Percentiles rank a stretch among this genome's conserved stretches.
These are phyloP conservation scores for Ceratobasidium sp. DNA, from an alignment of 1,284 basidiomycete genomes.

Conservation along the genomic window DNA sequence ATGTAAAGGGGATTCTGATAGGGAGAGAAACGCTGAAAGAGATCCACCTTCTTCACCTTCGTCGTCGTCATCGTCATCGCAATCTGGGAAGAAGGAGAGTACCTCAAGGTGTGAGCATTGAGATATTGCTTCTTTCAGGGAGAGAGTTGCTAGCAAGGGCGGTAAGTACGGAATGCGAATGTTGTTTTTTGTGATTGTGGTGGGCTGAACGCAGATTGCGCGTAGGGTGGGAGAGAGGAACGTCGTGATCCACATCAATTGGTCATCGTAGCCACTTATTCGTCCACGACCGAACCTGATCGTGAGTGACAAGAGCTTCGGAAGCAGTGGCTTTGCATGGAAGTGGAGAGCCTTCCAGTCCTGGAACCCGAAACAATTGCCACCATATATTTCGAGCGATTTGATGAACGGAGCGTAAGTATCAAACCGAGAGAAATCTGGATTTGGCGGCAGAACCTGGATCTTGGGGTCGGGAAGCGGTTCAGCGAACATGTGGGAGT, in stretches of 20 bases:
- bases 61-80: background rate
- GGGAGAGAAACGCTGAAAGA: background rate
- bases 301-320: constrained; percentile 4
- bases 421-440: background rate
- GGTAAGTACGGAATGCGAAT: background rate
- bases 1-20: background rate
- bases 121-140: background rate
- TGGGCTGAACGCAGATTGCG: background rate
- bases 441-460: background rate
- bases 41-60: background rate
- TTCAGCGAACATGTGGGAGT: background rate
- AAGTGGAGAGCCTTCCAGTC: constrained; percentile 1
- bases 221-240: background rate
- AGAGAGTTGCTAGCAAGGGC: background rate
- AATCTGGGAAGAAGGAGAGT: background rate
- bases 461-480: background rate
- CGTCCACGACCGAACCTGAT: background rate
- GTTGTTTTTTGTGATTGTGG: background rate
- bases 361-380: background rate
- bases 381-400: constrained; percentile 13
- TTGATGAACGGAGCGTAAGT: constrained; percentile 11
- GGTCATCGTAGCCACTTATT: background rate
- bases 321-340: background rate
- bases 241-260: constrained; percentile 3
- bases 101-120: background rate